Conservation (phyloP, 371 early-diverging fungal species). For the Actinomortierella wolfii region DNA sequence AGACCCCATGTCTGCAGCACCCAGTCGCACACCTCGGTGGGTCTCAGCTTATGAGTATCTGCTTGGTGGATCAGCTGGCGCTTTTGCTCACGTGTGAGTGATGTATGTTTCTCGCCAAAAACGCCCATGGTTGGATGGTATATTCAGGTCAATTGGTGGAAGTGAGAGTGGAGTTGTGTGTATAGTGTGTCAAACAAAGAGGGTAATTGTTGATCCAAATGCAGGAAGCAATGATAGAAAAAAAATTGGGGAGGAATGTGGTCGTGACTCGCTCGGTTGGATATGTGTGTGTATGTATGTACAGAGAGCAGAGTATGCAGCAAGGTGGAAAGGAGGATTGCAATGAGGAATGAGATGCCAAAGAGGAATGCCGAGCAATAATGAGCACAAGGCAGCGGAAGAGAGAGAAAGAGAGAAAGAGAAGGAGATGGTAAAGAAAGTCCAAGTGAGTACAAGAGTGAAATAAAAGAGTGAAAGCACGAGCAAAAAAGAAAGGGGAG, state of each 20-base stretch:
- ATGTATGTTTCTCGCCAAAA: slow-evolving; percentile 45
- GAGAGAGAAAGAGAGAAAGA: slow-evolving; percentile 1
- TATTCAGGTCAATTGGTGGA: no score
- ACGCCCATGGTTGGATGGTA: slow-evolving; percentile 24
- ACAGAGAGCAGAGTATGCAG: background rate
- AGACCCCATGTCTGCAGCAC: slow-evolving; percentile 42
- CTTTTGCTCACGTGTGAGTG: slow-evolving; percentile 44
- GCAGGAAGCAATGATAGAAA: background rate
- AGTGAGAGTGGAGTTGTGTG: background rate
- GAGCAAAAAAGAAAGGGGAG: background rate
- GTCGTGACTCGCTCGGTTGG: background rate
- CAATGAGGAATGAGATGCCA: background rate
- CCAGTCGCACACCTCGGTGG: slow-evolving; percentile 46
- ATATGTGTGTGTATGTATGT: background rate
- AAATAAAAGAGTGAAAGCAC: background rate
- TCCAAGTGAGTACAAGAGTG: background rate
- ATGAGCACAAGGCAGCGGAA: background rate
- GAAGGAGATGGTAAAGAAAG: background rate
- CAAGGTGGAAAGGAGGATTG: background rate
- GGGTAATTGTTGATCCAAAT: background rate
- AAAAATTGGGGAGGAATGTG: background rate
- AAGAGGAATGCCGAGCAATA: background rate
- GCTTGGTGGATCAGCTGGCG: slow-evolving; percentile 44
- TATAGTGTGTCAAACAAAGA: background rate
- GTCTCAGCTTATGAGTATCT: slow-evolving; percentile 39